Evolutionary conservation across 1,284 basidiomycete species (phyloP), one percentile per base, ranked within the genome.

Genomic region (Abortiporus biennis): DNA sequence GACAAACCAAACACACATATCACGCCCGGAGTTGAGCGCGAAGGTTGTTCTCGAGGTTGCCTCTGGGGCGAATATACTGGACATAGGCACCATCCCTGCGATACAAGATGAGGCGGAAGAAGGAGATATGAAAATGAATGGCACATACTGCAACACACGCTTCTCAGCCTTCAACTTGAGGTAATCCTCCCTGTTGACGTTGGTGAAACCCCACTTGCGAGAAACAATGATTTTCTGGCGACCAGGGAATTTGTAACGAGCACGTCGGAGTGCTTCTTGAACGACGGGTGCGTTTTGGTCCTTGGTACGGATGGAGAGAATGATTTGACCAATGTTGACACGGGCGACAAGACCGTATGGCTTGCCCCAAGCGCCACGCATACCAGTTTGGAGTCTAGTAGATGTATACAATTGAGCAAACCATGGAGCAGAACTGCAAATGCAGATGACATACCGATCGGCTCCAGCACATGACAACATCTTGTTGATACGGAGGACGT

Each of bases 291-390:
- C 81, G 71, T 94, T 93, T 53, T 61, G 56, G 63, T 98, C 95
- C 72, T 93, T 93, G 71, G 83, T 89, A 48, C 95, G 90, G 67
- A 98, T 85, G 50, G 92, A 96, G 50, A 98, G 81, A 66, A 98
- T 90, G 65, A 97, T 84, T 74, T 98, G 94, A 52, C 95, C 95
- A 59, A 97, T 98, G 80, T 93, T 82, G 55, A 96, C 92, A 65
- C 92, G 90, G 40, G 92, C 92, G 53, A 91, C 92, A 27, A 85
- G 90, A 54, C 93, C 95, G 69, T 96, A 98, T 39, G 95, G 94
- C 76, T 98, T 97, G 59, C 95, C 95, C 93, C 94, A 99, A 49
- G 95, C 95, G 58, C 95, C 95, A 74, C 95, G 92, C 95, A 99
- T 98, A 71, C 95, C 95, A 47, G 95, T 96, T 70, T 98, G 94